Conservation (phyloP, 345 rosid genomes). For the Citrus hindsii region DNA sequence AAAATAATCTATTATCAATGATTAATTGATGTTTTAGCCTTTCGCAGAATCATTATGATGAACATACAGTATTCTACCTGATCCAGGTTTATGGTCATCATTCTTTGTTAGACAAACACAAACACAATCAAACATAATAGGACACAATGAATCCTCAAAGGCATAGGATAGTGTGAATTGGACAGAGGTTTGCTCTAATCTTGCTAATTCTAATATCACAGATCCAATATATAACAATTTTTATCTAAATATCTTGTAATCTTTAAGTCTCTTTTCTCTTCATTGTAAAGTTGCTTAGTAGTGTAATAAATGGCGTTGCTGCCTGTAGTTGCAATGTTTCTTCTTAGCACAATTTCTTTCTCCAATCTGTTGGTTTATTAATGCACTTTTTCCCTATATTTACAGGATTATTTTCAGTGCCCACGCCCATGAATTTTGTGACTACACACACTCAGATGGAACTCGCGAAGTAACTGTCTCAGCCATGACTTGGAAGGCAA, state of each 20-base stretch:
- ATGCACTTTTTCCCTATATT: background rate
- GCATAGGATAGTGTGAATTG: too few species aligned
- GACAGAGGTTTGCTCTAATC: too few species aligned
- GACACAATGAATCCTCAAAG: too few species aligned
- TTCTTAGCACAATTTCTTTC: background rate
- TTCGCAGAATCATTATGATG: background rate
- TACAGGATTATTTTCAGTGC: constrained; percentile 55
- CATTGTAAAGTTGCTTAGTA: background rate
- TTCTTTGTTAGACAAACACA: too few species aligned
- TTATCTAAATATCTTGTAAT: background rate
- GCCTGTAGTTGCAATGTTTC: background rate
- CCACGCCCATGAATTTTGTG: constrained; percentile 45
- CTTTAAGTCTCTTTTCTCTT: background rate
- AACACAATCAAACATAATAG: too few species aligned
- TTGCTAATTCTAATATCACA: too few species aligned
- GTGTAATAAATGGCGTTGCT: background rate
- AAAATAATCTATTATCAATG: background rate
- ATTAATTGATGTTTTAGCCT: background rate
- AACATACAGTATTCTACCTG: background rate
- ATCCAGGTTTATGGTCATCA: background rate
- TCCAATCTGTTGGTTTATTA: background rate
- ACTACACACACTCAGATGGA: constrained; percentile 50
- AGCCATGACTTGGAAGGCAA: constrained; percentile 54
- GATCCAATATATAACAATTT: too few species aligned
- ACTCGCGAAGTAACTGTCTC: constrained; percentile 58